Evolutionary conservation across 257 asterid genomes (phyloP).

Genomic region (Jaltomata sinuosa): DNA sequence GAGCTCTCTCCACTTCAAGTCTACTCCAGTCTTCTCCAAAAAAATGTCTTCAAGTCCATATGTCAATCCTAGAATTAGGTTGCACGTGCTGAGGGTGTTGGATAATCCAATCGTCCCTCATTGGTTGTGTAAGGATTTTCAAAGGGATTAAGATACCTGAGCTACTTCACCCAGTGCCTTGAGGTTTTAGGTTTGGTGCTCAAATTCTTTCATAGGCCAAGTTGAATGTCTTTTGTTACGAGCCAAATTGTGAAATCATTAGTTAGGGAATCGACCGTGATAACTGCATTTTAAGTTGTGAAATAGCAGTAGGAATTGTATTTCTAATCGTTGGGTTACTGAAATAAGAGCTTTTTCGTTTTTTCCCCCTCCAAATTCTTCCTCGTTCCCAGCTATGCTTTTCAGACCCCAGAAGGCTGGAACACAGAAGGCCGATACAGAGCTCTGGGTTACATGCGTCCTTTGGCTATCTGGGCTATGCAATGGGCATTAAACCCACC

Average conservation of each 20-base stretch:
- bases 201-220: neutral
- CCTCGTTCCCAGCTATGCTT: slow-evolving; percentile 47
- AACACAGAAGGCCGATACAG: slow-evolving; percentile 63
- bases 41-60: neutral
- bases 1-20: neutral
- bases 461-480: slow-evolving; percentile 96
- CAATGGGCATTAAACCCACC: slow-evolving; percentile 81
- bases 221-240: neutral
- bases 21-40: neutral
- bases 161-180: neutral
- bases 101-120: neutral
- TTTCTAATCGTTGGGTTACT: neutral
- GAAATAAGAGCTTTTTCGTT: neutral
- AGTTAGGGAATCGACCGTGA: neutral
- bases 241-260: neutral
- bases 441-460: slow-evolving; percentile 82
- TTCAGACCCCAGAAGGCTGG: slow-evolving; percentile 94
- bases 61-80: neutral
- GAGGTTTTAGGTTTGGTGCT: neutral
- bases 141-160: neutral
- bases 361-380: neutral
- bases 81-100: neutral
- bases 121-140: neutral
- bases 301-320: neutral
- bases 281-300: neutral